Conservation (phyloP, 1,284 basidiomycete genomes). For the Earliella scabrosa region DNA sequence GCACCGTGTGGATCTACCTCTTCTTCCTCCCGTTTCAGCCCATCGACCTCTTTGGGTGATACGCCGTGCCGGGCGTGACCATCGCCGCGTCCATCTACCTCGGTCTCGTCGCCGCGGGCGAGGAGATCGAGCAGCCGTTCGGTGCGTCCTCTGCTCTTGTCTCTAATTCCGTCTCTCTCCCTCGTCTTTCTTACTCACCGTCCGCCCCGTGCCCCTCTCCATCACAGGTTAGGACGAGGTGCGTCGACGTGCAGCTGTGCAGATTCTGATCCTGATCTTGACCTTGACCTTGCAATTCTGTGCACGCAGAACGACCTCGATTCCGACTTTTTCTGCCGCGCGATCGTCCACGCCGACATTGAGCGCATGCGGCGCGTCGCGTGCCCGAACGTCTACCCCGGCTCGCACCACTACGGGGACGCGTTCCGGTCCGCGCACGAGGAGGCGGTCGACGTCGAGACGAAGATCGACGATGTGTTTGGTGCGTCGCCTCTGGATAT, state of each 20-base stretch:
- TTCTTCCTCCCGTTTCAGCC: conserved; percentile 74
- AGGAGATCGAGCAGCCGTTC: conserved; percentile 73
- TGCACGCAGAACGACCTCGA: conserved; percentile 60
- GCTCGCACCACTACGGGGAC: conserved; percentile 21
- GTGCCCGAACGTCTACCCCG: conserved; percentile 51
- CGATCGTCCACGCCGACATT: conserved; percentile 56
- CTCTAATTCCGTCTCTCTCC: neutral
- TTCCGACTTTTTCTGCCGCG: conserved; percentile 61
- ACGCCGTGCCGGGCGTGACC: conserved; percentile 60
- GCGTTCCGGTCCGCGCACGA: neutral
- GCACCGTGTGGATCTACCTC: conserved; percentile 71
- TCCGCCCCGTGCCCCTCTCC: too few relatives aligned
- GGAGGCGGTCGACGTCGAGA: neutral
- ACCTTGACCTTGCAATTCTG: neutral
- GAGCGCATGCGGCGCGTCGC: conserved; percentile 50
- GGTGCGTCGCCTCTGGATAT: neutral
- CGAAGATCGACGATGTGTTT: neutral
- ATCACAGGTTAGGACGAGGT: conserved; percentile 59
- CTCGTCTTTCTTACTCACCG: neutral
- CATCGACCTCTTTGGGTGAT: conserved; percentile 58
- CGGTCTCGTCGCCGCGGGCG: conserved; percentile 66
- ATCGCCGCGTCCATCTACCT: conserved; percentile 71
- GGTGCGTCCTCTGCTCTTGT: conserved; percentile 40
- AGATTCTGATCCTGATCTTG: neutral
- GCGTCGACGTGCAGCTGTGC: neutral